phyloP scores from a whole-genome alignment of 139 green algal species.

The Nannochloris sp. region DNA sequence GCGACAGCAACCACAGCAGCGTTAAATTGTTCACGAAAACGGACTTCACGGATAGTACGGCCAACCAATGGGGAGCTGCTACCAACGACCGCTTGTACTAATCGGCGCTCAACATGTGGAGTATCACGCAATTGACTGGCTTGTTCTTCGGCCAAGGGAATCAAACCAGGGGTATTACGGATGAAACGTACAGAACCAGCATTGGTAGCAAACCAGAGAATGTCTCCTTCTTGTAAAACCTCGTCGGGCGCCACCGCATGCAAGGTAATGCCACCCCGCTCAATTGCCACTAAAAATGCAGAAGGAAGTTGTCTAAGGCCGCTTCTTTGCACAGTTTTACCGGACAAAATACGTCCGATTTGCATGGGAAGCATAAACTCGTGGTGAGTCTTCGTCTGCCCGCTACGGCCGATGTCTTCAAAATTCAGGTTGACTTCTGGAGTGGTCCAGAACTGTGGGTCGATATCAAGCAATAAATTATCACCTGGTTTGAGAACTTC shows the following conservation, averaged over 20 bases:
- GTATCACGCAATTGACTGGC: conserved; percentile 22
- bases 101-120: conserved; percentile 8
- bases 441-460: conserved; percentile 26
- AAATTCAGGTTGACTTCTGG: conserved; percentile 30
- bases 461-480: conserved; percentile 51
- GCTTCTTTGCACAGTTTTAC: conserved; percentile 33
- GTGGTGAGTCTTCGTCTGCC: conserved; percentile 22
- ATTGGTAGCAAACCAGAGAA: conserved; percentile 69
- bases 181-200: conserved; percentile 39
- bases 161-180: conserved; percentile 47
- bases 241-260: conserved; percentile 40
- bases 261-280: conserved; percentile 31
- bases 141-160: conserved; percentile 34
- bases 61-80: conserved; percentile 28
- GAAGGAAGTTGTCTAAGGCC: conserved; percentile 25
- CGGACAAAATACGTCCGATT: conserved; percentile 27
- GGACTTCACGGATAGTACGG: conserved; percentile 45
- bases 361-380: conserved; percentile 36
- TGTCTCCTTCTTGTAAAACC: conserved; percentile 48
- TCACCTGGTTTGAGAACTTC: conserved; percentile 52
- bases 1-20: conserved; percentile 74
- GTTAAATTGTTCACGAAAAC: conserved; percentile 63
- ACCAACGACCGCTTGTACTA: conserved; percentile 59
- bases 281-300: conserved; percentile 59
- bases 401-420: conserved; percentile 10